phyloP scores from a whole-genome alignment of 2,329 filamentous ascomycete genomes.

The Xylariales sp. region DNA sequence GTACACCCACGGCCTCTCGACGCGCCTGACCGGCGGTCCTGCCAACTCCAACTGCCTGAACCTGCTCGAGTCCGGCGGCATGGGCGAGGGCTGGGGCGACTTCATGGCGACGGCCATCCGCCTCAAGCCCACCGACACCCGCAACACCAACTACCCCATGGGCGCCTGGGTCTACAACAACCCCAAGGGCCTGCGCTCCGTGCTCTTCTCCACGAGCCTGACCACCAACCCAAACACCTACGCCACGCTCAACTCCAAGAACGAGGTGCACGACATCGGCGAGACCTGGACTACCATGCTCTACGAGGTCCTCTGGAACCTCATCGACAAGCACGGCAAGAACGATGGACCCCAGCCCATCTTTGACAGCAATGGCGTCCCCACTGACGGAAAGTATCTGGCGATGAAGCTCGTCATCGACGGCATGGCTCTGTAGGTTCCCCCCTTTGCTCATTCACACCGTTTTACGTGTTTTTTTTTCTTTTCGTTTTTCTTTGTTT shows the following conservation, averaged over 20 bases:
- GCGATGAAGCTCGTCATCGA: conserved; percentile 44
- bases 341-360: conserved; percentile 32
- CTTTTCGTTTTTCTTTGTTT: too few relatives aligned
- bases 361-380: conserved; percentile 34
- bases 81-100: conserved; percentile 49
- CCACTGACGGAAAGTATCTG: conserved; percentile 42
- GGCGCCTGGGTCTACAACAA: conserved; percentile 39
- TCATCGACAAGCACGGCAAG: conserved; percentile 46
- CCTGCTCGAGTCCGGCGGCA: conserved; percentile 37
- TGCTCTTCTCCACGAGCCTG: conserved; percentile 40
- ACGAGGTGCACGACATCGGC: conserved; percentile 39
- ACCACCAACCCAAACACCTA: conserved; percentile 41
- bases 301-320: conserved; percentile 49
- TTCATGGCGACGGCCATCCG: conserved; percentile 44
- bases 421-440: conserved; percentile 36
- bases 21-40: conserved; percentile 54
- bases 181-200: conserved; percentile 35
- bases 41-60: conserved; percentile 44
- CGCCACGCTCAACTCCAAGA: conserved; percentile 28
- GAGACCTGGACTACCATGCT: conserved; percentile 46
- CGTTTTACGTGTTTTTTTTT: too few relatives aligned
- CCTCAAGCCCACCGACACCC: conserved; percentile 37
- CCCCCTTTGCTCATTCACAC: not conserved
- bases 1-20: conserved; percentile 52
- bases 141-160: conserved; percentile 38